Evolutionary conservation across 345 rosid species (phyloP), one percentile per base, ranked within the genome.

Genomic region (Syzygium jambos): DNA sequence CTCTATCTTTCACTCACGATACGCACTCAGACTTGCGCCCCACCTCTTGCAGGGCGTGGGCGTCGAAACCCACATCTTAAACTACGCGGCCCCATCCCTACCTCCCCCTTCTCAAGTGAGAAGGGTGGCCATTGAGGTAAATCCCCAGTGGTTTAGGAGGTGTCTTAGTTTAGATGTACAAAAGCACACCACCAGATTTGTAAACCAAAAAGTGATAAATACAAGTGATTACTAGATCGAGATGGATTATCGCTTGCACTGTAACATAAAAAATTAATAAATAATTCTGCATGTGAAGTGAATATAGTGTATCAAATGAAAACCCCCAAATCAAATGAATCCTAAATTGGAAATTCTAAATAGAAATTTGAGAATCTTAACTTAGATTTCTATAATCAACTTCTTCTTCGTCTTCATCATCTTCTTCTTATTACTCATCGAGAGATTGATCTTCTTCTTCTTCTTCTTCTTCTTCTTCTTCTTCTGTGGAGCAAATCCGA

Each of bases 381-480:
- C 17, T 61, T 61, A 0, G 9, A n/a, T 12, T 11, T 43, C 6
- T 19, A 1, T 15, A 56, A 34, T 49, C 27, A 34, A 83, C 57
- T 49, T 83, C 87, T 9, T 68, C 89, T 11, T 55, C 38, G 9
- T 53, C 84, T 19, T 63, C 85, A 19, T 34, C 80, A 9, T 84
- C 77, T 65, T 84, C 55, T 65, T 61, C 87, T 65, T 87, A 7
- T 5, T 61, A 41, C 38, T 21, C 1, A 46, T 82, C 25, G 27
- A 30, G 15, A 43, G 46, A 61, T n/a, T 59, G 51, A 84, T 34
- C 68, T 38, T 88, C 87, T 86, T 90, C 92, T 87, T 59, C 38
- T 3, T 88, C 87, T 86, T 90, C 92, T 87, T 59, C 38, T 3
- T 91, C 86, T 54, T 87, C 86, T 56, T 82, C 86, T 73, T 89